These are phyloP conservation scores for Zasmidium citrigriseum DNA, from an alignment of 2,329 filamentous ascomycete species.

Conservation along the genomic window DNA sequence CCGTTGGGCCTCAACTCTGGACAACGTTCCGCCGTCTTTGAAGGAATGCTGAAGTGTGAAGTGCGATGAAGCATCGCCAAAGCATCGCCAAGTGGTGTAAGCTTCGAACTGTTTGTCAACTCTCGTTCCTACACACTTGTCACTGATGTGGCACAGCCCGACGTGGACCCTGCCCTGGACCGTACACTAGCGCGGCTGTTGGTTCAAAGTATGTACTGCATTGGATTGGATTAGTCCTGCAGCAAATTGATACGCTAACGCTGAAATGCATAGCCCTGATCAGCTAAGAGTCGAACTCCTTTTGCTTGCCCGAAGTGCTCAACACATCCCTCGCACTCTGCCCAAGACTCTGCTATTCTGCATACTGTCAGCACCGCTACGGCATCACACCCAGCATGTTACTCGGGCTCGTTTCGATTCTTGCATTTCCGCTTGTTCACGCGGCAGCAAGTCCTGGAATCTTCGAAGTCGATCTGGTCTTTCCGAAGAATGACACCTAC, in stretches of 20 bases:
- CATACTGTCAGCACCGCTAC: neutral
- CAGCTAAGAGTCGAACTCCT: neutral
- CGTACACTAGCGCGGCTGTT: neutral
- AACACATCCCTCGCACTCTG: neutral
- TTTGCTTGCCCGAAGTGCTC: neutral
- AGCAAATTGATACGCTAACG: neutral
- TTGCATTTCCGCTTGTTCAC: neutral
- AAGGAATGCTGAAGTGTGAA: neutral
- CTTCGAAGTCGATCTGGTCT: conserved; percentile 8
- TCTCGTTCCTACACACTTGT: neutral
- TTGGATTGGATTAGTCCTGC: neutral
- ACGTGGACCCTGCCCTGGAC: too few relatives aligned
- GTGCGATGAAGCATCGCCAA: too few relatives aligned
- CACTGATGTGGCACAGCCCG: neutral
- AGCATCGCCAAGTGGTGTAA: neutral
- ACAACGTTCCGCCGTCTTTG: neutral
- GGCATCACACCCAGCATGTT: neutral
- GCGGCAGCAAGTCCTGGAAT: neutral
- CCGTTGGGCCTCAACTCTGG: neutral
- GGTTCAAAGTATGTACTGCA: neutral
- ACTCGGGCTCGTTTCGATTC: neutral
- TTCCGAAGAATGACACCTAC: conserved; percentile 6
- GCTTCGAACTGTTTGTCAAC: neutral
- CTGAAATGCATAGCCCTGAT: neutral
- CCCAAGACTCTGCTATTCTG: neutral